These are phyloP conservation scores for Mycogone perniciosa DNA, from an alignment of 2,329 filamentous ascomycete genomes.

Conservation along the genomic window DNA sequence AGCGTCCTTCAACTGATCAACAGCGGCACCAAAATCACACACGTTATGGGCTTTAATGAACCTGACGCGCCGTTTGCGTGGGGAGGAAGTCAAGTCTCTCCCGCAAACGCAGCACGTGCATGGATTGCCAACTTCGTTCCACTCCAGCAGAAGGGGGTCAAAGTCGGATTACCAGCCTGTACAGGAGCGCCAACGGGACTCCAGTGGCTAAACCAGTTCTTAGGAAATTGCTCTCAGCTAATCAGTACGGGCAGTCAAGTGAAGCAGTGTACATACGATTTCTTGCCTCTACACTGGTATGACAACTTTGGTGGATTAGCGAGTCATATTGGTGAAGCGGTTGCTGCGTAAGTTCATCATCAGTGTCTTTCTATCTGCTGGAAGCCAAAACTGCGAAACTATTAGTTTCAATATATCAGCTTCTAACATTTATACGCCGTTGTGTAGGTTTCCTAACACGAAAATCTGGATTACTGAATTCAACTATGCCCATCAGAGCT, in stretches of 20 bases:
- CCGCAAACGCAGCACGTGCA: conserved; percentile 54
- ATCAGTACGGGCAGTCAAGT: not conserved
- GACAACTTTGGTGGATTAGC: conserved; percentile 64
- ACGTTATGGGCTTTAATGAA: conserved; percentile 72
- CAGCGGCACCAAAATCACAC: conserved; percentile 49
- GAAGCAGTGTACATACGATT: conserved; percentile 52
- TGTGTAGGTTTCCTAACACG: conserved; percentile 49
- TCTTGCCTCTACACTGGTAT: conserved; percentile 61
- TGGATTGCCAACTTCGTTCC: conserved; percentile 70
- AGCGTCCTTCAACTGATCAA: conserved; percentile 50
- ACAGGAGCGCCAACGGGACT: conserved; percentile 54
- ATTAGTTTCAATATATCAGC: not conserved
- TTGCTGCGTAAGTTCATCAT: not conserved
- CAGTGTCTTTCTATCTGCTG: not conserved
- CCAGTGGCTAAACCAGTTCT: conserved; percentile 61
- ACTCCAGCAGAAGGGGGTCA: conserved; percentile 55
- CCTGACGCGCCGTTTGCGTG: conserved; percentile 53
- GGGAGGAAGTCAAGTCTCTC: conserved; percentile 58
- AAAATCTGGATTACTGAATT: conserved; percentile 77
- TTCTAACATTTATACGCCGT: not conserved
- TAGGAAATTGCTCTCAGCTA: conserved; percentile 50
- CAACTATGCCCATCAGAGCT: conserved; percentile 51
- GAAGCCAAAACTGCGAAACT: not conserved
- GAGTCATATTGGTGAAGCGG: conserved; percentile 53
- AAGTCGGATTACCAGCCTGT: conserved; percentile 63